Base-by-base conservation (phyloP, 192 early-diverging fungal genomes). In the Neocallimastix lanati region DNA sequence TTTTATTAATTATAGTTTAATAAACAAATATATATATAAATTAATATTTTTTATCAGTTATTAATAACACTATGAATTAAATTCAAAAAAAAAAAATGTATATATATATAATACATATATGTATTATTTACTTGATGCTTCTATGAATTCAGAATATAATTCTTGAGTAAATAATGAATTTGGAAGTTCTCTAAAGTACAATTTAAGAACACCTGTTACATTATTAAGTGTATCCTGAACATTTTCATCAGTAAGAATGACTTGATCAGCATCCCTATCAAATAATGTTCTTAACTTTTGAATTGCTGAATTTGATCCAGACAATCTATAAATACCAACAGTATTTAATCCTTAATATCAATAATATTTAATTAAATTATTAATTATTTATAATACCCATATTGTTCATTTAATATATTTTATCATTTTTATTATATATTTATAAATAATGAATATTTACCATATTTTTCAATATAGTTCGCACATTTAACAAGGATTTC, bases 181-280 rank as follows among this genome's bases (percentile, higher is more conserved):
- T 12, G 96, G 94, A 27, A 99, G 84, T 83, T 98, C 96, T 29
- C 97, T 88, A 83, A 99, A 93, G 88, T 93, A 99, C 77, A 96
- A 86, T 83, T 99, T 99, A 9, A 99, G 84, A 28, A 94, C 92
- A 77, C 94, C 90, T 28, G 95, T 85, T 12, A 97, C 86, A 79
- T 90, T 93, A 84, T 95, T 93, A 58, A 99, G 90, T 81, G 97
- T 95, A 12, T 86, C 85, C 35, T 88, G 84, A 28, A 91, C 88
- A 76, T 88, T 90, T 35, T 84, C 82, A 12, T 87, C 86, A 4
- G 18, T 21, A 50, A 50, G 40, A 4, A 21, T 13, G 4, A 50
- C 40, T 50, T 50, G 40, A 50, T 18, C 21, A 3, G 40, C 40
- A 50, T 50, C 90, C 79, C 91, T 82, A 82, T 97, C 93, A 81